Percentiles rank a stretch among this genome's conserved stretches.
phyloP scores from a whole-genome alignment of 2,329 filamentous ascomycete species.

The Thelonectria discophora region DNA sequence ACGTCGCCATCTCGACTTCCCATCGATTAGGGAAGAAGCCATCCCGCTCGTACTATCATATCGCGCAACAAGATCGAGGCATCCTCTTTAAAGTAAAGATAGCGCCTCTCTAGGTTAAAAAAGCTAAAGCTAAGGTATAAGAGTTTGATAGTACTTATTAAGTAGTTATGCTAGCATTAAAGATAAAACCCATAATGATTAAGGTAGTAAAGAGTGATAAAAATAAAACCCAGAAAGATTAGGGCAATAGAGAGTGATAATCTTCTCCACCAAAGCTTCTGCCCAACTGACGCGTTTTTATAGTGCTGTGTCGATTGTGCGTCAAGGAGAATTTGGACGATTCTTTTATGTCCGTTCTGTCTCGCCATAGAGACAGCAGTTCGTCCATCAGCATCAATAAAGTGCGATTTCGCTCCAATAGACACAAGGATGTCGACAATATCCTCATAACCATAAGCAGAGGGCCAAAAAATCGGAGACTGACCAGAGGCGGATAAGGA shows the following conservation, averaged over 20 bases:
- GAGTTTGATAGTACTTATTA: not conserved
- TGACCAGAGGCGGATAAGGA: not conserved
- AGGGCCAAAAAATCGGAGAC: constrained; percentile 8
- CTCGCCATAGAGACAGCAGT: not conserved
- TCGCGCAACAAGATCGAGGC: too few relatives aligned
- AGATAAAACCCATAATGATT: too few relatives aligned
- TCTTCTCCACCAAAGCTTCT: constrained; percentile 4
- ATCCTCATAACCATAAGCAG: not conserved
- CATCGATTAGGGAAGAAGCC: too few relatives aligned
- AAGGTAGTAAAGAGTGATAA: too few relatives aligned
- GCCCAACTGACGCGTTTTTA: not conserved
- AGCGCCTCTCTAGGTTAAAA: too few relatives aligned
- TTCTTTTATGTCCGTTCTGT: not conserved
- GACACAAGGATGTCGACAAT: not conserved
- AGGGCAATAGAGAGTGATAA: constrained; percentile 1
- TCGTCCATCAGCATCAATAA: not conserved
- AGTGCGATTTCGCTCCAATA: not conserved
- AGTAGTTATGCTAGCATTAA: not conserved
- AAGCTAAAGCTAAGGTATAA: not conserved
- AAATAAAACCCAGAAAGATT: constrained; percentile 3
- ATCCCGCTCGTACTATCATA: too few relatives aligned
- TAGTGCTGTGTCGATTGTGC: not conserved
- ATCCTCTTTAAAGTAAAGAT: too few relatives aligned
- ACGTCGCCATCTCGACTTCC: too few relatives aligned
- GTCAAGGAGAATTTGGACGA: constrained; percentile 8